Conservation (phyloP, 306 rosid species). For the Acacia acuminata region DNA sequence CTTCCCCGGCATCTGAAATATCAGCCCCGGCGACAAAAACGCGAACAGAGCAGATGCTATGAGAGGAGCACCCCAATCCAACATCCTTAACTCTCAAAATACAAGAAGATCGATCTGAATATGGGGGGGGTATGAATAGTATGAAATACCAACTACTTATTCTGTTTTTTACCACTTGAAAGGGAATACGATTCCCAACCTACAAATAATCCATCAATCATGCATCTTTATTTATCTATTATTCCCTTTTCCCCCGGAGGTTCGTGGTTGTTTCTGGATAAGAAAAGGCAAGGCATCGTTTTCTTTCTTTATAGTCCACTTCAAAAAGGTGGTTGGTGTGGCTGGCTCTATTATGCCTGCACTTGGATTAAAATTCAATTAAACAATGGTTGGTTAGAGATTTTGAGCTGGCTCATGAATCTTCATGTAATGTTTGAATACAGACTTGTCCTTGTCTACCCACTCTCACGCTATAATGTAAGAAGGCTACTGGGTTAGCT, state of each 20-base stretch:
- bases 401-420: constrained; percentile 18
- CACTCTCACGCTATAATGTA: neutral
- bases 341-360: constrained; percentile 1
- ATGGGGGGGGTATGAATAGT: neutral
- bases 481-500: neutral
- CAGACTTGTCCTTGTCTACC: neutral
- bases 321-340: constrained; percentile 5
- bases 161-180: constrained; percentile 6
- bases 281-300: constrained; percentile 46
- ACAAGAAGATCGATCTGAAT: constrained; percentile 7
- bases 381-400: neutral
- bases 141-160: neutral
- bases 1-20: constrained; percentile 88
- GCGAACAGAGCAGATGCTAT: constrained; percentile 82
- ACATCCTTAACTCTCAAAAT: constrained; percentile 40
- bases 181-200: constrained; percentile 52
- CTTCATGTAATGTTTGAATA: constrained; percentile 21
- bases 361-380: constrained; percentile 1
- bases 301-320: constrained; percentile 45
- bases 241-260: constrained; percentile 30
- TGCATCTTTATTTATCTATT: constrained; percentile 18
- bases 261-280: constrained; percentile 37
- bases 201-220: constrained; percentile 33
- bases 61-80: constrained; percentile 82
- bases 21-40: constrained; percentile 73